phyloP scores from a whole-genome alignment of 2,329 filamentous ascomycete species.

The Botrytis galanthina region DNA sequence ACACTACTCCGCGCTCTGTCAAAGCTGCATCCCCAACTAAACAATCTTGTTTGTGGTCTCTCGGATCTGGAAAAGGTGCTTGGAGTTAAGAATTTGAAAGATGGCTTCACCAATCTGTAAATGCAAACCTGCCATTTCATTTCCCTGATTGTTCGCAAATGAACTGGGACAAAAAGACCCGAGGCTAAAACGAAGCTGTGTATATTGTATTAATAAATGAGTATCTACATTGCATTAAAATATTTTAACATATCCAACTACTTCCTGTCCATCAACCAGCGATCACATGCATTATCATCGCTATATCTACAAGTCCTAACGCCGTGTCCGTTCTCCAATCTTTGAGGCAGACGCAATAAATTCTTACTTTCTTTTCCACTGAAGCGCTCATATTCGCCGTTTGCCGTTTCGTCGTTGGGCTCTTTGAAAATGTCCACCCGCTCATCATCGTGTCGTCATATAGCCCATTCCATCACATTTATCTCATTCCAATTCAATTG shows the following conservation, averaged over 20 bases:
- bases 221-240: background rate
- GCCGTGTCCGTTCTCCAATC: background rate
- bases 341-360: background rate
- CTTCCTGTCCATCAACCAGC: background rate
- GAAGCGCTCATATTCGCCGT: background rate
- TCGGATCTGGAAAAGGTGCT: background rate
- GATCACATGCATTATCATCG: background rate
- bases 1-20: background rate
- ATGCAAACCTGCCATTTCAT: background rate
- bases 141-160: background rate
- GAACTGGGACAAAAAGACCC: background rate
- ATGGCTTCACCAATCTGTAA: background rate
- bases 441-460: background rate
- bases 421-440: background rate
- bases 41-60: background rate
- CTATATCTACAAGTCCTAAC: constrained; percentile 1
- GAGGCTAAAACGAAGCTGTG: no score
- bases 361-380: background rate
- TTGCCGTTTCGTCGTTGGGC: background rate
- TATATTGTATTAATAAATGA: background rate
- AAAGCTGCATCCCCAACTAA: background rate
- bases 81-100: background rate
- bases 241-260: background rate
- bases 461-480: background rate
- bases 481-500: background rate